Evolutionary conservation across 1,284 basidiomycete species (phyloP).

Genomic region (Polyporus tsugae): DNA sequence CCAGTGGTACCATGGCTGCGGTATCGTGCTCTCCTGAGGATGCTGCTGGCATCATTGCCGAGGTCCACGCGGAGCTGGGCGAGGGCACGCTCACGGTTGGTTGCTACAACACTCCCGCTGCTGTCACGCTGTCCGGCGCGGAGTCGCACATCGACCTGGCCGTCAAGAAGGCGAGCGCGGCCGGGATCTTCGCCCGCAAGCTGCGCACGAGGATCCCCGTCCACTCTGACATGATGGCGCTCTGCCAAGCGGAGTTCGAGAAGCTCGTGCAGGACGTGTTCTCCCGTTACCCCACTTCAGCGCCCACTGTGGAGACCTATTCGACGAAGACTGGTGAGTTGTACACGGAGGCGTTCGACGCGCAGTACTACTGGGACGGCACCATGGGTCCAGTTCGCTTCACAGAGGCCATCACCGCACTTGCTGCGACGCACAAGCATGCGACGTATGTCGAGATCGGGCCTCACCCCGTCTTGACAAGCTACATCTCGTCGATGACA

Average conservation of each 20-base stretch:
- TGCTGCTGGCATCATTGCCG: slow-evolving; percentile 37
- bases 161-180: slow-evolving; percentile 37
- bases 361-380: slow-evolving; percentile 48
- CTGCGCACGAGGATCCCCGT: slow-evolving; percentile 44
- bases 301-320: slow-evolving; percentile 35
- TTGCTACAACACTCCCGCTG: slow-evolving; percentile 48
- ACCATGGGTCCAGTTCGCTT: slow-evolving; percentile 45
- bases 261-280: slow-evolving; percentile 38
- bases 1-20: slow-evolving; percentile 52
- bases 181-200: slow-evolving; percentile 43
- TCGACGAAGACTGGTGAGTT: slow-evolving; percentile 40
- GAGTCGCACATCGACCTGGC: slow-evolving; percentile 40
- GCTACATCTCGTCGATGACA: slow-evolving; percentile 41
- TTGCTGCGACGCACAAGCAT: slow-evolving; percentile 31
- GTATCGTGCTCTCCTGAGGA: slow-evolving; percentile 43
- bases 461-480: slow-evolving; percentile 47
- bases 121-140: slow-evolving; percentile 46
- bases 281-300: slow-evolving; percentile 28
- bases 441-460: slow-evolving; percentile 44
- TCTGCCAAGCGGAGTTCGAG: slow-evolving; percentile 40
- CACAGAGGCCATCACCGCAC: slow-evolving; percentile 32
- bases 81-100: slow-evolving; percentile 43
- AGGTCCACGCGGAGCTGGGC: slow-evolving; percentile 22
- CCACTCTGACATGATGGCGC: slow-evolving; percentile 46
- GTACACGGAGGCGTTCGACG: slow-evolving; percentile 29